These are phyloP conservation scores for Syzygium aqueum DNA, from an alignment of 345 rosid species.

Conservation along the genomic window DNA sequence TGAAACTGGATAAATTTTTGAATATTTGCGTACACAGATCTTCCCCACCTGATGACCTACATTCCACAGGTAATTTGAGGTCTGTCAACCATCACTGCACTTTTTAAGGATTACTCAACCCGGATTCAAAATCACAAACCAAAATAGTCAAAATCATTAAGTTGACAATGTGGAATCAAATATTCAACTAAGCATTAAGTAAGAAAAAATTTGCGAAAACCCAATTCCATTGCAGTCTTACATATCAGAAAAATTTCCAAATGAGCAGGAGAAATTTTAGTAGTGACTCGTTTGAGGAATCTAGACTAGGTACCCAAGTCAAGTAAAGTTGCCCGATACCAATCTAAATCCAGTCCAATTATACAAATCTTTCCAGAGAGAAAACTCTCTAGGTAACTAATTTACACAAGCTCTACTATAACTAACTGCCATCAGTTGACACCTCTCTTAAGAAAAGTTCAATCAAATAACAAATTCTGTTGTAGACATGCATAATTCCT, in stretches of 20 bases:
- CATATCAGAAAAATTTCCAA: rapidly evolving
- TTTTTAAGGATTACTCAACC: not conserved
- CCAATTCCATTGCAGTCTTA: not conserved
- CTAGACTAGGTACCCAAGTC: not conserved
- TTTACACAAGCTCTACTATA: not conserved
- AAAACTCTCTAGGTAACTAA: not conserved
- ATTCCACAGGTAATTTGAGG: not conserved
- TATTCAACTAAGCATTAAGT: not conserved
- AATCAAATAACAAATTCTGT: not conserved
- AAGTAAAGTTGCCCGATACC: rapidly evolving
- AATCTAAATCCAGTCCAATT: not conserved
- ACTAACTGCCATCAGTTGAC: not conserved
- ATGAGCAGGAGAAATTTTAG: not conserved
- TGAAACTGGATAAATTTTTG: conserved; percentile 99
- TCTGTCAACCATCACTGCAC: not conserved
- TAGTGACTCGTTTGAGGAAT: not conserved
- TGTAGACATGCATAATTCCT: not conserved
- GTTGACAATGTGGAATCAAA: not conserved
- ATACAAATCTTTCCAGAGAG: not conserved
- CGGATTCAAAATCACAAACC: rapidly evolving
- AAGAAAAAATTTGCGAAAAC: not conserved
- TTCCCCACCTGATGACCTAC: conserved; percentile 97
- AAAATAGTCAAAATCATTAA: not conserved
- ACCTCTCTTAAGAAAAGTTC: not conserved
- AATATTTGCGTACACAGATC: conserved; percentile 97